These are phyloP conservation scores for Colletotrichum eremochloae DNA, from an alignment of 2,329 filamentous ascomycete genomes.

Conservation along the genomic window DNA sequence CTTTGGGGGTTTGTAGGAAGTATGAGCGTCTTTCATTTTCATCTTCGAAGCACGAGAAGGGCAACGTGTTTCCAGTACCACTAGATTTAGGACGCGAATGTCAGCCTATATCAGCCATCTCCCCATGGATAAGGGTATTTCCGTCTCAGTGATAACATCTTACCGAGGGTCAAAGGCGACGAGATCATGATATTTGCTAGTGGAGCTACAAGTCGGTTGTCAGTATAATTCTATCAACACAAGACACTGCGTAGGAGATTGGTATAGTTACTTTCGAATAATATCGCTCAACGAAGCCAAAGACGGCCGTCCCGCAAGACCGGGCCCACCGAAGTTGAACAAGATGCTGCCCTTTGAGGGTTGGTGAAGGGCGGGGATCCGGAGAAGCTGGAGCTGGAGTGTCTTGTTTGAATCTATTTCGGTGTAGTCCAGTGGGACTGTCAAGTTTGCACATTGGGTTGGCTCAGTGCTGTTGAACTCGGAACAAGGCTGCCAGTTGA, in stretches of 20 bases:
- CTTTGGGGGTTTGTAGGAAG: not conserved
- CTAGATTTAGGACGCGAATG: constrained; percentile 29
- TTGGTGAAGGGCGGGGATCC: constrained; percentile 35
- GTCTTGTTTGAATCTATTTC: constrained; percentile 45
- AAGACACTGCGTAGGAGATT: no score
- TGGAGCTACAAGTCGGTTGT: constrained; percentile 36
- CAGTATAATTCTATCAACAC: not conserved
- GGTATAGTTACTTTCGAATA: no score
- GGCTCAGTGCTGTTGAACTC: constrained; percentile 38
- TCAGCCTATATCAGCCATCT: not conserved
- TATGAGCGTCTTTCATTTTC: not conserved
- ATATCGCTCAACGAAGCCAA: not conserved
- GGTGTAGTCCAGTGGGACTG: constrained; percentile 57
- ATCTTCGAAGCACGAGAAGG: constrained; percentile 46
- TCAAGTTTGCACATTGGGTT: constrained; percentile 53
- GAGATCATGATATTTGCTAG: constrained; percentile 47
- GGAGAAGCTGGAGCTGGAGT: constrained; percentile 28
- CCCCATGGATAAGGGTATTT: not conserved
- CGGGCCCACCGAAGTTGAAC: constrained; percentile 50
- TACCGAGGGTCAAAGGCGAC: constrained; percentile 48
- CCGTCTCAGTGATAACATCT: not conserved
- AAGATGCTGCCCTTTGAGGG: constrained; percentile 49
- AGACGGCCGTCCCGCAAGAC: constrained; percentile 32
- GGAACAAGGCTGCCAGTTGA: not conserved
- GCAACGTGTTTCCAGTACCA: constrained; percentile 47